These are phyloP conservation scores for Plasmodium coatneyi DNA, from an alignment of 169 alveolate species.

Conservation along the genomic window DNA sequence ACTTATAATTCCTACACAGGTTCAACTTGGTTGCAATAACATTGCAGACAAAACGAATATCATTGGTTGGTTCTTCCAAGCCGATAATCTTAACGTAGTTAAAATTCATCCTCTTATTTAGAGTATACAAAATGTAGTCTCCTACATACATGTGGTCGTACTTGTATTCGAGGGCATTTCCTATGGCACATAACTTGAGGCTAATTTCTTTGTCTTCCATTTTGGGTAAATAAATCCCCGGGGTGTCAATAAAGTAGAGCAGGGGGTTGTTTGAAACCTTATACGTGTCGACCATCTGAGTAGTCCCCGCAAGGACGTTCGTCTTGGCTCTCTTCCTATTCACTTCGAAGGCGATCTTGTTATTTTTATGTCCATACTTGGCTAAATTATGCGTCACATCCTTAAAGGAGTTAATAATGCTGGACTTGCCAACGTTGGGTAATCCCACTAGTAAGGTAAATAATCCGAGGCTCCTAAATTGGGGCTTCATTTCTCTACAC, in stretches of 20 bases:
- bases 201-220: slow-evolving; percentile 83
- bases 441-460: slow-evolving; percentile 91
- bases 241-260: slow-evolving; percentile 59
- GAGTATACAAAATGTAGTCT: slow-evolving; percentile 81
- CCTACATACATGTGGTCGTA: slow-evolving; percentile 84
- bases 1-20: slow-evolving; percentile 64
- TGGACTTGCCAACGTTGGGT: slow-evolving; percentile 99
- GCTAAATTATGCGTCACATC: slow-evolving; percentile 53
- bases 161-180: slow-evolving; percentile 87
- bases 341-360: slow-evolving; percentile 66
- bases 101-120: slow-evolving; percentile 80
- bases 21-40: slow-evolving; percentile 61
- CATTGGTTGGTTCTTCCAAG: slow-evolving; percentile 85
- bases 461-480: slow-evolving; percentile 63
- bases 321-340: slow-evolving; percentile 57
- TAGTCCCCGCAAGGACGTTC: slow-evolving; percentile 67
- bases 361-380: slow-evolving; percentile 53
- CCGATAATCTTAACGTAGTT: slow-evolving; percentile 81
- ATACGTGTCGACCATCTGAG: slow-evolving; percentile 40
- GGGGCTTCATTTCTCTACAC: slow-evolving; percentile 69
- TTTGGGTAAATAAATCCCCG: slow-evolving; percentile 76
- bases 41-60: slow-evolving; percentile 73
- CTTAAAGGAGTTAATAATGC: slow-evolving; percentile 92
- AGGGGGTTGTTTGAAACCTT: slow-evolving; percentile 70
- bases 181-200: slow-evolving; percentile 86